Conservation (phyloP, 2,329 filamentous ascomycete species). For the Calonectria fujianensis region DNA sequence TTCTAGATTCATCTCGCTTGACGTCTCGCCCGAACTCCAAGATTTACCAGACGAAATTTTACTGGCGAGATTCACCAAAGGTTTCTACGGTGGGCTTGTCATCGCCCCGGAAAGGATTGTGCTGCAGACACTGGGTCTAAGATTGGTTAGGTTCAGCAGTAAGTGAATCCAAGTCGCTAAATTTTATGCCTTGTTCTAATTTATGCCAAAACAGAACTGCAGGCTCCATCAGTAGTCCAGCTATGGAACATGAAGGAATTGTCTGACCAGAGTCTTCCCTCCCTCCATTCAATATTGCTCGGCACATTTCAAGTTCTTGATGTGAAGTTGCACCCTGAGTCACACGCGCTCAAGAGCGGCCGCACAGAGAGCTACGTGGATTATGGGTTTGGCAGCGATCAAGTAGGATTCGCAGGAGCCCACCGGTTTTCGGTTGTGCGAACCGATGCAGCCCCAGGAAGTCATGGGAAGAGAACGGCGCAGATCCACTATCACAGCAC, state of each 20-base stretch:
- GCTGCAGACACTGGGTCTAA: constrained; percentile 37
- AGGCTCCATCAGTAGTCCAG: constrained; percentile 15
- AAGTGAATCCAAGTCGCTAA: not conserved
- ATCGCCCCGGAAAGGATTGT: constrained; percentile 52
- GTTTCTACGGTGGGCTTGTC: constrained; percentile 57
- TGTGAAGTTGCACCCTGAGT: constrained; percentile 26
- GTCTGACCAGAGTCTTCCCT: constrained; percentile 42
- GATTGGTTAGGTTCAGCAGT: constrained; percentile 48
- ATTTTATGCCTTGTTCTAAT: not conserved
- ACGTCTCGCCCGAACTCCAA: constrained; percentile 42
- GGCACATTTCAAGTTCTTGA: constrained; percentile 55
- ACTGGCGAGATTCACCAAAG: constrained; percentile 55
- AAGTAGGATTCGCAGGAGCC: constrained; percentile 52
- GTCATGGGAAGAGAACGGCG: constrained; percentile 10
- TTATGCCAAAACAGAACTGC: constrained; percentile 38
- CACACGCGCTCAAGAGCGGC: not conserved
- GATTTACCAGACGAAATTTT: constrained; percentile 53
- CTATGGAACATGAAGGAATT: constrained; percentile 50
- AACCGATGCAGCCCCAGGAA: not conserved
- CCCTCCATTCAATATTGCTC: constrained; percentile 50
- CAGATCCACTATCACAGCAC: constrained; percentile 51
- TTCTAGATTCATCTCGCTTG: constrained; percentile 51
- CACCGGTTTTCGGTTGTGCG: constrained; percentile 57
- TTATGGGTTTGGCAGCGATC: constrained; percentile 55
- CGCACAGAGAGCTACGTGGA: constrained; percentile 54